These are phyloP conservation scores for Lactarius pseudohatsudake DNA, from an alignment of 768 basidiomycete species.

Conservation along the genomic window DNA sequence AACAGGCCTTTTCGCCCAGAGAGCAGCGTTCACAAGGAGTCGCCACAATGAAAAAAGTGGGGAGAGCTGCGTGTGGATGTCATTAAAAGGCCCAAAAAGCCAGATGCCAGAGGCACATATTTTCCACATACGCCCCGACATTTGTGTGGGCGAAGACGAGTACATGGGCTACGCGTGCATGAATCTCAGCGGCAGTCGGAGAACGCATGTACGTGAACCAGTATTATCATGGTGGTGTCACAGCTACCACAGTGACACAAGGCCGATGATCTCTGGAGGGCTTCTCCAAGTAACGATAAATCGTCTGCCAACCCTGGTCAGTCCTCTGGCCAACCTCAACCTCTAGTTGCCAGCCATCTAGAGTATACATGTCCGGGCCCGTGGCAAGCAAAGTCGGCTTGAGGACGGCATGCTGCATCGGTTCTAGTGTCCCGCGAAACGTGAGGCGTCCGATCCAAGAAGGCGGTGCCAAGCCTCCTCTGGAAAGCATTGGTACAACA, in stretches of 20 bases:
- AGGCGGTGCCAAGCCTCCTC: slow-evolving; percentile 48
- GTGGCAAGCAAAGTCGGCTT: slow-evolving; percentile 57
- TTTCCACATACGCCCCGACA: background rate
- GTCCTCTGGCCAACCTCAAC: slow-evolving; percentile 54
- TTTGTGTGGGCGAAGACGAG: background rate
- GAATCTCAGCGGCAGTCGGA: background rate
- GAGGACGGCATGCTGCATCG: slow-evolving; percentile 46
- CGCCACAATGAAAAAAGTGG: no score
- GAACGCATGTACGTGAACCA: background rate
- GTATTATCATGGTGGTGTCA: background rate
- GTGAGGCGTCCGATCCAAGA: slow-evolving; percentile 67
- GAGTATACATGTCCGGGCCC: slow-evolving; percentile 61
- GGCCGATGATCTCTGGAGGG: slow-evolving; percentile 35
- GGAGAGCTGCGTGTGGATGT: no score
- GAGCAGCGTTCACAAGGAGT: no score
- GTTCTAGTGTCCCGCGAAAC: slow-evolving; percentile 57
- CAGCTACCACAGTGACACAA: slow-evolving; percentile 39
- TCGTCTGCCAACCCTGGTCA: slow-evolving; percentile 36
- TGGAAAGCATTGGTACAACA: slow-evolving; percentile 28
- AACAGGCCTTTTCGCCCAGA: no score
- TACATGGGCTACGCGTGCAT: background rate
- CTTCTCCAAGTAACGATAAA: slow-evolving; percentile 44
- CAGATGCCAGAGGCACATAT: background rate
- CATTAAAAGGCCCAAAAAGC: background rate
- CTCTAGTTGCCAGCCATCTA: slow-evolving; percentile 70